These are phyloP conservation scores for Zopfia rhizophila DNA, from an alignment of 2,329 filamentous ascomycete genomes.

Conservation along the genomic window DNA sequence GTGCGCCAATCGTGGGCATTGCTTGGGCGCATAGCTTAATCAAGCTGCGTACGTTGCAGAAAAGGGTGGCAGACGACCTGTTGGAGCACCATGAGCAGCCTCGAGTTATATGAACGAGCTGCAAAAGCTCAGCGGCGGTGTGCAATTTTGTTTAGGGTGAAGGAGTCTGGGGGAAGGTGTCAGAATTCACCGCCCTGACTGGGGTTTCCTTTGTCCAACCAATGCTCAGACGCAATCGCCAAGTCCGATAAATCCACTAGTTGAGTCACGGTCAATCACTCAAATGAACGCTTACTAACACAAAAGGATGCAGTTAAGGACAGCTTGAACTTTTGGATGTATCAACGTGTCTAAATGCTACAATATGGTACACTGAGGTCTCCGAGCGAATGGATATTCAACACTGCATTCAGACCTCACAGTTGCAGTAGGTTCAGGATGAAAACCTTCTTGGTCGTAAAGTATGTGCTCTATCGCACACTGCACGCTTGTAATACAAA, in stretches of 20 bases:
- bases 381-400: slow-evolving; percentile 16
- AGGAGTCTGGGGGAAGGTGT: slow-evolving; percentile 19
- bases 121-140: slow-evolving; percentile 25
- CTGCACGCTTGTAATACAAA: slow-evolving; percentile 33
- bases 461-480: slow-evolving; percentile 30
- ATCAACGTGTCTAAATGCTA: slow-evolving; percentile 12
- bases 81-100: slow-evolving; percentile 20
- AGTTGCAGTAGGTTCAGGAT: slow-evolving; percentile 15
- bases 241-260: slow-evolving; percentile 20
- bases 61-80: slow-evolving; percentile 16
- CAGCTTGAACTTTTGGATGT: slow-evolving; percentile 11
- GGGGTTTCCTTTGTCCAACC: slow-evolving; percentile 13
- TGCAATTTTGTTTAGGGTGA: slow-evolving; percentile 8
- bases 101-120: slow-evolving; percentile 11
- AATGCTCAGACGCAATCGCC: slow-evolving; percentile 14
- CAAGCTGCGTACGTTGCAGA: slow-evolving; percentile 36
- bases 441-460: slow-evolving; percentile 23
- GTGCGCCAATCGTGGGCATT: slow-evolving; percentile 52
- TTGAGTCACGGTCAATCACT: no score
- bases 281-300: slow-evolving; percentile 12
- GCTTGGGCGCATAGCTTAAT: slow-evolving; percentile 50
- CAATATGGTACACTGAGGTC: slow-evolving; percentile 23
- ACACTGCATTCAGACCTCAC: slow-evolving; percentile 27
- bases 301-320: not conserved
- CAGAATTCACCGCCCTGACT: slow-evolving; percentile 27